Evolutionary conservation across 2,329 filamentous ascomycete genomes (phyloP).

Genomic region (Neofusicoccum parvum): DNA sequence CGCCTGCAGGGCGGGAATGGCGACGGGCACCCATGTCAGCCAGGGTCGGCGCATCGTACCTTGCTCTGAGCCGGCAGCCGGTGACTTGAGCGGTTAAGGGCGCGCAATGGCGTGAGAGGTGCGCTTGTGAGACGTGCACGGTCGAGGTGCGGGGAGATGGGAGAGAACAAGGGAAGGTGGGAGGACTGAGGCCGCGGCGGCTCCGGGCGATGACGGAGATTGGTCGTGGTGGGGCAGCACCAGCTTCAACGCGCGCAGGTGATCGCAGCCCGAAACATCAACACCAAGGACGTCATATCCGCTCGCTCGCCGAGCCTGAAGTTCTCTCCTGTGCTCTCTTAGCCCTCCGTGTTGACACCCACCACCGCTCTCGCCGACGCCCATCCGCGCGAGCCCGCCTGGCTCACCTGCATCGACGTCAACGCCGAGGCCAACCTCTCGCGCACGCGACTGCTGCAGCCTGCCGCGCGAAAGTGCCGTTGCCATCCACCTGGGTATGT

Average conservation of each 20-base stretch:
- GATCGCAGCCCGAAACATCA: slow-evolving; percentile 21
- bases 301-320: slow-evolving; percentile 2
- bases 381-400: neutral
- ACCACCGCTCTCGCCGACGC: neutral
- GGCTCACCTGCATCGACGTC: neutral
- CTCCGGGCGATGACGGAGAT: slow-evolving; percentile 12
- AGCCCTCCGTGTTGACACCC: neutral
- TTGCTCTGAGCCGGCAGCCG: neutral
- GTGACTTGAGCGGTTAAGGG: neutral
- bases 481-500: neutral
- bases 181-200: neutral
- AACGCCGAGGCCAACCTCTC: neutral
- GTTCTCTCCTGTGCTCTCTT: neutral
- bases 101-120: neutral
- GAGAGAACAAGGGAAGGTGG: neutral
- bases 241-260: slow-evolving; percentile 10
- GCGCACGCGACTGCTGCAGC: slow-evolving; percentile 14
- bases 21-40: neutral
- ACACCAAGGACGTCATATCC: slow-evolving; percentile 15
- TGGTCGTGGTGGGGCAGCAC: neutral
- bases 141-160: neutral
- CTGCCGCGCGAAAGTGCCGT: neutral
- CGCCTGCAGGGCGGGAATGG: neutral
- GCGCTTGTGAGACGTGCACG: slow-evolving; percentile 3
- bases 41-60: neutral